Percentiles rank a stretch among this genome's conserved stretches.
Evolutionary conservation across 2,329 filamentous ascomycete genomes (phyloP).

Genomic region (Penicillium glabrum): DNA sequence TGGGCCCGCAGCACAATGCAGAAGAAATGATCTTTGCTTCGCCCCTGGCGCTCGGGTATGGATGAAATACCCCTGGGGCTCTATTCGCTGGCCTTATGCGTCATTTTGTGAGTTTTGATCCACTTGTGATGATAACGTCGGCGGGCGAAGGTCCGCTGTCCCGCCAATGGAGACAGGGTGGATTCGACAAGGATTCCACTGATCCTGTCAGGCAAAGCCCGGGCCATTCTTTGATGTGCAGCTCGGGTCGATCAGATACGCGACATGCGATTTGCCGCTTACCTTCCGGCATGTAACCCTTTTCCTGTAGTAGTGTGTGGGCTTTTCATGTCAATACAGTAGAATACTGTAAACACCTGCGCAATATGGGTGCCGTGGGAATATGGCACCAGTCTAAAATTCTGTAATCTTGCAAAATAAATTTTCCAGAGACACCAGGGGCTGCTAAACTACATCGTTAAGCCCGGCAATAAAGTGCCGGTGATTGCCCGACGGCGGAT

Average conservation of each 20-base stretch:
- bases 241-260: slow-evolving; percentile 5
- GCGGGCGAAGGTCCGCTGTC: neutral
- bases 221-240: neutral
- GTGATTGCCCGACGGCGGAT: neutral
- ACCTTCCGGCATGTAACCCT: neutral
- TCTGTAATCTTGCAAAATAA: neutral
- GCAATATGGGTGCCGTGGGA: neutral
- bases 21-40: neutral
- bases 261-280: slow-evolving; percentile 5
- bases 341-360: neutral
- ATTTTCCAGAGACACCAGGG: neutral
- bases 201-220: slow-evolving; percentile 6
- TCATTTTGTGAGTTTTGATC: slow-evolving; percentile 1
- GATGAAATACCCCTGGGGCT: slow-evolving; percentile 1
- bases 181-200: slow-evolving; percentile 5
- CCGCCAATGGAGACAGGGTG: slow-evolving; percentile 3
- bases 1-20: neutral
- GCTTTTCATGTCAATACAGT: neutral
- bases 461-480: neutral
- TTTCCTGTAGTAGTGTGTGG: neutral
- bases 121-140: slow-evolving; percentile 2
- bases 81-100: slow-evolving; percentile 5
- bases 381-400: neutral
- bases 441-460: neutral
- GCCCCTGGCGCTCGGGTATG: neutral